Conservation (phyloP, 495 filamentous ascomycete genomes). For the Annulohypoxylon nitens region DNA sequence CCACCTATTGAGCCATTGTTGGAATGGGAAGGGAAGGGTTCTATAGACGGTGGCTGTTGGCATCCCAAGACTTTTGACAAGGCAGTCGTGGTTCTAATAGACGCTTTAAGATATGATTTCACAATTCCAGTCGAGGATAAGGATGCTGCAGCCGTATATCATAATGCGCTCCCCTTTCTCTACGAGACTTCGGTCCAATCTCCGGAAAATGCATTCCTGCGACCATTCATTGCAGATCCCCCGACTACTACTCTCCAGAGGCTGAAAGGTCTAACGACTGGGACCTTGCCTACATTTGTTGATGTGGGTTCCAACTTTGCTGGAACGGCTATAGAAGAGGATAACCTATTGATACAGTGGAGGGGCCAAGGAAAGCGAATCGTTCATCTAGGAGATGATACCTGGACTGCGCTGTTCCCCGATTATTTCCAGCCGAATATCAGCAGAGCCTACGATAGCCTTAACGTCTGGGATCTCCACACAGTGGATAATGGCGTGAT, state of each 20-base stretch:
- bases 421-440: constrained; percentile 85
- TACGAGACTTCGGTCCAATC: constrained; percentile 80
- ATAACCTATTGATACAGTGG: constrained; percentile 90
- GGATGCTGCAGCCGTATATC: constrained; percentile 74
- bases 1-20: constrained; percentile 70
- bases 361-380: constrained; percentile 82
- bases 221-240: constrained; percentile 97
- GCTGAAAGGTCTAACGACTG: constrained; percentile 93
- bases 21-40: constrained; percentile 59
- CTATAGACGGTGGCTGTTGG: constrained; percentile 84
- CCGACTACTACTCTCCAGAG: constrained; percentile 93
- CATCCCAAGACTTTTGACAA: constrained; percentile 93
- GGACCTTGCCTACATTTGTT: constrained; percentile 93
- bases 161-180: constrained; percentile 87
- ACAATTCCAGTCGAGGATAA: constrained; percentile 79
- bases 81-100: constrained; percentile 90
- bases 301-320: constrained; percentile 96
- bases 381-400: constrained; percentile 96
- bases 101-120: constrained; percentile 97
- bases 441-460: constrained; percentile 90
- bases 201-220: constrained; percentile 86
- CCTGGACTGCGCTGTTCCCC: constrained; percentile 93
- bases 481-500: constrained; percentile 98
- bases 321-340: constrained; percentile 96
- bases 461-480: constrained; percentile 98